Evolutionary conservation across 1,284 basidiomycete genomes (phyloP).

Genomic region (Ceratobasidium sp.): DNA sequence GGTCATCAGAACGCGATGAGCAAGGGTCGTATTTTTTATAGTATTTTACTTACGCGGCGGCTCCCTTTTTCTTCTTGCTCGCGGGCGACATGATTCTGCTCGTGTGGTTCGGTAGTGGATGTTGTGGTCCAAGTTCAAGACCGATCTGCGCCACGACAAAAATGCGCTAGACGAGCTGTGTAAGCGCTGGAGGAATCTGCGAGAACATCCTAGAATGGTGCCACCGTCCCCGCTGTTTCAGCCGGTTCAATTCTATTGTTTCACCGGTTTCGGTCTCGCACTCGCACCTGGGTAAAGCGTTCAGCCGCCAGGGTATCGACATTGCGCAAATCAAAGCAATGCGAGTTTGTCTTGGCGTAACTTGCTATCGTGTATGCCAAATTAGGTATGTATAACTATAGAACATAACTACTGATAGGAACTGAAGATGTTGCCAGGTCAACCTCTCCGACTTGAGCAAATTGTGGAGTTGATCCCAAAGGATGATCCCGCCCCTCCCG

Average conservation of each 20-base stretch:
- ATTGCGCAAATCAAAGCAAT: too few species aligned
- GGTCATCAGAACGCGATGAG: constrained; percentile 11
- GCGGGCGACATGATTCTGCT: constrained; percentile 10
- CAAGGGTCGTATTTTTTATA: too few species aligned
- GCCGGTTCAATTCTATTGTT: background rate
- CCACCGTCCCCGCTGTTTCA: constrained; percentile 18
- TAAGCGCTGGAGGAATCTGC: constrained; percentile 45
- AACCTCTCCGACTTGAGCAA: too few species aligned
- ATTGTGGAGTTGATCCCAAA: too few species aligned
- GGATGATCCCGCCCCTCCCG: background rate
- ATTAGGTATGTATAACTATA: too few species aligned
- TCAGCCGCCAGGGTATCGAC: too few species aligned
- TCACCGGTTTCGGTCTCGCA: background rate
- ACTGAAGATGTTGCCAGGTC: too few species aligned
- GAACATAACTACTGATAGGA: too few species aligned
- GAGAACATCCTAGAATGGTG: constrained; percentile 16
- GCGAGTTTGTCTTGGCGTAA: too few species aligned
- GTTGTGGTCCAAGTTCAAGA: background rate
- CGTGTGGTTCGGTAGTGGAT: background rate
- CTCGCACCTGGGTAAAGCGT: background rate
- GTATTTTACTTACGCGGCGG: constrained; percentile 34
- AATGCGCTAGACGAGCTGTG: constrained; percentile 3
- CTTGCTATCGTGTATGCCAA: too few species aligned
- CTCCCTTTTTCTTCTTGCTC: constrained; percentile 45
- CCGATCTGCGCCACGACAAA: background rate